phyloP scores from a whole-genome alignment of 179 eudicot species.

The Carnegiea gigantea region DNA sequence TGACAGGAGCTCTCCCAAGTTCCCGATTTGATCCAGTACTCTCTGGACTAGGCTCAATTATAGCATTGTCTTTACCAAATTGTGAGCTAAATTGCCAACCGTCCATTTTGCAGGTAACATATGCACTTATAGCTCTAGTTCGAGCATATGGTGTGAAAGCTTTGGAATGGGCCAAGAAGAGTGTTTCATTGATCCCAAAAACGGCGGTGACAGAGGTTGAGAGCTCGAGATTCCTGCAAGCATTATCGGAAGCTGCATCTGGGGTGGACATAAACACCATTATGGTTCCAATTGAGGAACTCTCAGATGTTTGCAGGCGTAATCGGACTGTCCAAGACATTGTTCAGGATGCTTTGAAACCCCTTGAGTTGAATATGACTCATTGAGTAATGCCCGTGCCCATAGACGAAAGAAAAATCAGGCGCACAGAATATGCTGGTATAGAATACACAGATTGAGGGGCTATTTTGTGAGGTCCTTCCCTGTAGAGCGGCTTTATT shows the following conservation, averaged over 20 bases:
- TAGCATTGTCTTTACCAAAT: neutral
- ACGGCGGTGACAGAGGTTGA: conserved; percentile 83
- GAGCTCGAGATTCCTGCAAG: conserved; percentile 68
- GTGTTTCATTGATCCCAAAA: conserved; percentile 67
- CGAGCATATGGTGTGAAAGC: conserved; percentile 68
- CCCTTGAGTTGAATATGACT: conserved; percentile 61
- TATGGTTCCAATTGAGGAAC: conserved; percentile 76
- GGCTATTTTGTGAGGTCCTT: conserved; percentile 39
- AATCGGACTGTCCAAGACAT: conserved; percentile 94
- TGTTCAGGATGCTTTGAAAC: conserved; percentile 93
- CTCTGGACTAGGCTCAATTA: neutral
- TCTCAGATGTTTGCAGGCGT: conserved; percentile 93
- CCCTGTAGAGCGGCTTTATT: conserved; percentile 30
- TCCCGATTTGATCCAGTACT: conserved; percentile 83
- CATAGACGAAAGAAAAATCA: neutral
- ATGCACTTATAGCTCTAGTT: conserved; percentile 64
- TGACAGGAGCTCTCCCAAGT: conserved; percentile 95
- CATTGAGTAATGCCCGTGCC: conserved; percentile 18
- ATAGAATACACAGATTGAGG: conserved; percentile 25
- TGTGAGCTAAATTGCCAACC: neutral
- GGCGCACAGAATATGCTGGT: conserved; percentile 32
- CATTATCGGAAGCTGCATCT: conserved; percentile 74
- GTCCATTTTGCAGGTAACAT: conserved; percentile 56
- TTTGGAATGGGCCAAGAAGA: conserved; percentile 81
- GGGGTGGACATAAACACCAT: conserved; percentile 54